A percentile compares a stretch with the other conserved stretches of the same genome.
Conservation (phyloP, 2,329 filamentous ascomycete genomes). For the Dryadomyces quercivorus region DNA sequence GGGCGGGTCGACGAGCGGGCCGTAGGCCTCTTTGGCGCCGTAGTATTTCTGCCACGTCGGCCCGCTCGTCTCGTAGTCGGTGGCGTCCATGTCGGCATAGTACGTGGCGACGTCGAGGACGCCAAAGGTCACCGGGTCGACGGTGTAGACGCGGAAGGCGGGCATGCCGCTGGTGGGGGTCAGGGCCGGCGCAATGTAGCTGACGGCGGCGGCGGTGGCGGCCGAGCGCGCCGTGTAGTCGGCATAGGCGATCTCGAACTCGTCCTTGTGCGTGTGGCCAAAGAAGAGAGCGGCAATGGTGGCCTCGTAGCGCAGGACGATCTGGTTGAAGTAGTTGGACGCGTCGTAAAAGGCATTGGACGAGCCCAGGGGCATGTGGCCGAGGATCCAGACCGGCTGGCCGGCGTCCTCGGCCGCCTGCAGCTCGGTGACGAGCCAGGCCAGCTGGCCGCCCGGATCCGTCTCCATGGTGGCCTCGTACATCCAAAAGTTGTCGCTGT, state of each 20-base stretch:
- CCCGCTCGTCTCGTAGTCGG: constrained; percentile 28
- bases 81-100: constrained; percentile 34
- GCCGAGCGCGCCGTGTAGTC: constrained; percentile 28
- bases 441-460: constrained; percentile 39
- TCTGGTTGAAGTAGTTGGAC: constrained; percentile 40
- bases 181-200: constrained; percentile 41
- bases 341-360: constrained; percentile 37
- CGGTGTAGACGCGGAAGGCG: constrained; percentile 42
- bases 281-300: constrained; percentile 44
- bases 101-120: constrained; percentile 41
- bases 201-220: constrained; percentile 31
- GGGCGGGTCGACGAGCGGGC: constrained; percentile 28
- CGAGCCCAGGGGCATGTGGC: constrained; percentile 42
- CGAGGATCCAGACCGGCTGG: constrained; percentile 42
- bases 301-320: constrained; percentile 36
- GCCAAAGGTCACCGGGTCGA: constrained; percentile 42
- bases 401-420: constrained; percentile 34
- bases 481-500: constrained; percentile 41
- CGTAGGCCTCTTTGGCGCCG: constrained; percentile 41
- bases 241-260: constrained; percentile 43
- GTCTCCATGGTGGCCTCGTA: constrained; percentile 35
- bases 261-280: constrained; percentile 42
- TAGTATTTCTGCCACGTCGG: constrained; percentile 42
- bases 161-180: constrained; percentile 44
- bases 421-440: constrained; percentile 40